A percentile compares a stretch with the other conserved stretches of the same genome.
Evolutionary conservation across 306 rosid species (phyloP).

Genomic region (Cucurbita moschata): DNA sequence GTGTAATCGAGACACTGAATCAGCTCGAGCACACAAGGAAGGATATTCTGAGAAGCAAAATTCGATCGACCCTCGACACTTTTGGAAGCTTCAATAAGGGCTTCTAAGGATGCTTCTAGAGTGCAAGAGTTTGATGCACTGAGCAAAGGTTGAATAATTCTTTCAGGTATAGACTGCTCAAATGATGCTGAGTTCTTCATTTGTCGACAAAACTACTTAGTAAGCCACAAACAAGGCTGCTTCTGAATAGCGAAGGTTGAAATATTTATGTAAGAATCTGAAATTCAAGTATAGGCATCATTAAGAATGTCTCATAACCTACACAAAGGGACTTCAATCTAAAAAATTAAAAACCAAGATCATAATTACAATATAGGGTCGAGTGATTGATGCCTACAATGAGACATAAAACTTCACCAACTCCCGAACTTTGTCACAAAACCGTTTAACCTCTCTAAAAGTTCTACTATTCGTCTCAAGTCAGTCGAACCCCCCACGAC

Average conservation of each 20-base stretch:
- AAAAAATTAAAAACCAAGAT: no score
- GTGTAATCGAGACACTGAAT: slow-evolving; percentile 10
- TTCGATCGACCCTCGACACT: slow-evolving; percentile 27
- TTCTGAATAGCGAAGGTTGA: neutral
- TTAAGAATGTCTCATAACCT: no score
- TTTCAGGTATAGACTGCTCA: slow-evolving; percentile 22
- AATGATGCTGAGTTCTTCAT: slow-evolving; percentile 17
- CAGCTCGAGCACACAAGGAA: slow-evolving; percentile 25
- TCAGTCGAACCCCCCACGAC: no score
- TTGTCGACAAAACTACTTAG: neutral
- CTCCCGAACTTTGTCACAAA: no score
- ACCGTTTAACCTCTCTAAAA: no score
- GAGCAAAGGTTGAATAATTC: slow-evolving; percentile 18
- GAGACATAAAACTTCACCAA: no score
- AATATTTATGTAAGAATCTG: neutral
- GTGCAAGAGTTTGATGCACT: slow-evolving; percentile 24
- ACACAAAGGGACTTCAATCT: no score
- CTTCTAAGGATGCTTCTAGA: slow-evolving; percentile 25
- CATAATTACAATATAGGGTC: no score
- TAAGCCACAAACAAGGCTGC: neutral
- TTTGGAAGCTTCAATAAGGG: slow-evolving; percentile 31
- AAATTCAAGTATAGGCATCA: neutral
- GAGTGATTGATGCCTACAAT: no score
- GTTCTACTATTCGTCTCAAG: no score
- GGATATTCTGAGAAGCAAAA: slow-evolving; percentile 28